Percentiles rank a stretch among this genome's conserved stretches.
Conservation (phyloP, 2,329 filamentous ascomycete species). For the Ascochyta clinopodiicola region DNA sequence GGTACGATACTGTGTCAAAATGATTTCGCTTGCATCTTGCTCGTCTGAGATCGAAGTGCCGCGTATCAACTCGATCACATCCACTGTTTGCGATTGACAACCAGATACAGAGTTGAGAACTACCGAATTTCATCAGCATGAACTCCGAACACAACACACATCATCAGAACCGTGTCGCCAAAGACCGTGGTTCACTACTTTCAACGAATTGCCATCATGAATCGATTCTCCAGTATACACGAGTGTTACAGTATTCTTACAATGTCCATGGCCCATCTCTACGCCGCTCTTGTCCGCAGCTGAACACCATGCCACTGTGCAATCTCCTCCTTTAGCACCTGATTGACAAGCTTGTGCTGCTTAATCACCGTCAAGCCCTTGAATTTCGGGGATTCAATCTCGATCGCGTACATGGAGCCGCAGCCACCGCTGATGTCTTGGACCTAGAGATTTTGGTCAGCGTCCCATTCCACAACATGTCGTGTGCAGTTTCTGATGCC, state of each 20-base stretch:
- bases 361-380: conserved; percentile 74
- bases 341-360: conserved; percentile 83
- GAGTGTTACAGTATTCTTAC: conserved; percentile 19
- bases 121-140: neutral
- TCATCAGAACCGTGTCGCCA: neutral
- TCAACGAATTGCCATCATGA: neutral
- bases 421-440: conserved; percentile 84
- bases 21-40: no score
- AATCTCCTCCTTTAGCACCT: conserved; percentile 74
- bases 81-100: no score
- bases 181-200: neutral
- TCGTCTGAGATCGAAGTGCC: no score
- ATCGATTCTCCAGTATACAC: neutral
- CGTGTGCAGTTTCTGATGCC: neutral
- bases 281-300: conserved; percentile 69
- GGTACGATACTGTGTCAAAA: no score
- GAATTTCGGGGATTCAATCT: conserved; percentile 76
- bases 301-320: conserved; percentile 85
- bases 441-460: conserved; percentile 52
- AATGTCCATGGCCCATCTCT: conserved; percentile 10
- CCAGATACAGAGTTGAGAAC: neutral
- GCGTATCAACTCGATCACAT: no score
- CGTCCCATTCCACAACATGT: conserved; percentile 2
- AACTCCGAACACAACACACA: neutral
- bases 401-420: conserved; percentile 86